These are phyloP conservation scores for Durusdinium trenchii DNA, from an alignment of 73 alveolate species.

Conservation along the genomic window DNA sequence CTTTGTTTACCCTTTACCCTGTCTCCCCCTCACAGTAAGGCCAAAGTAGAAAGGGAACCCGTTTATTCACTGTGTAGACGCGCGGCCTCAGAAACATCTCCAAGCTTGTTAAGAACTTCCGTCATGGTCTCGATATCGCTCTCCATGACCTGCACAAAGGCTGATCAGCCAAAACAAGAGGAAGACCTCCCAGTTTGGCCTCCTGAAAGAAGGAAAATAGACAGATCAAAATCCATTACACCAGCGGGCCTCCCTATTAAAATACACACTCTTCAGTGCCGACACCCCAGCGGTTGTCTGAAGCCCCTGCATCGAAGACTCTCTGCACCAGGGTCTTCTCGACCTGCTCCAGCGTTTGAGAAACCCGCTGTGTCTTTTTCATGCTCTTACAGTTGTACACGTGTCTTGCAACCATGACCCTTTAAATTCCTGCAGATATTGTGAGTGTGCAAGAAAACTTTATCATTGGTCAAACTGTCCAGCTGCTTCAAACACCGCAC, in stretches of 20 bases:
- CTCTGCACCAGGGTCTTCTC: conserved; percentile 75
- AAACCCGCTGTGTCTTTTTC: background rate
- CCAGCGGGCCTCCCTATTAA: too few relatives aligned
- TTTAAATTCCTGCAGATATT: too few relatives aligned
- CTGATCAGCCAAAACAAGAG: background rate
- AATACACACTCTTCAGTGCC: background rate
- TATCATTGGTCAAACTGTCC: too few relatives aligned
- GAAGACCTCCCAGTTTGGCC: background rate
- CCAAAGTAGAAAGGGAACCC: background rate
- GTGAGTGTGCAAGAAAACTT: too few relatives aligned
- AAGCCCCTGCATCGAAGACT: conserved; percentile 24
- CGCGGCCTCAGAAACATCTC: conserved; percentile 39
- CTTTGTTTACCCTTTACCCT: too few relatives aligned
- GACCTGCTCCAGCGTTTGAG: background rate
- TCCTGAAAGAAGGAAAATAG: background rate
- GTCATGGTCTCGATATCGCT: conserved; percentile 84
- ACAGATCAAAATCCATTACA: background rate
- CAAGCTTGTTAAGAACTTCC: conserved; percentile 74
- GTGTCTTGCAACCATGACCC: too few relatives aligned
- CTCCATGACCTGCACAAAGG: conserved; percentile 59
- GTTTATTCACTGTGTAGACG: background rate
- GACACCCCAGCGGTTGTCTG: background rate
- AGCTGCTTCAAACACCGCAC: background rate
- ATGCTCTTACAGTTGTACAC: too few relatives aligned
- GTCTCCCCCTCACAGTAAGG: background rate